Evolutionary conservation across 495 filamentous ascomycete species (phyloP).

Genomic region (Xylaria telfairii): DNA sequence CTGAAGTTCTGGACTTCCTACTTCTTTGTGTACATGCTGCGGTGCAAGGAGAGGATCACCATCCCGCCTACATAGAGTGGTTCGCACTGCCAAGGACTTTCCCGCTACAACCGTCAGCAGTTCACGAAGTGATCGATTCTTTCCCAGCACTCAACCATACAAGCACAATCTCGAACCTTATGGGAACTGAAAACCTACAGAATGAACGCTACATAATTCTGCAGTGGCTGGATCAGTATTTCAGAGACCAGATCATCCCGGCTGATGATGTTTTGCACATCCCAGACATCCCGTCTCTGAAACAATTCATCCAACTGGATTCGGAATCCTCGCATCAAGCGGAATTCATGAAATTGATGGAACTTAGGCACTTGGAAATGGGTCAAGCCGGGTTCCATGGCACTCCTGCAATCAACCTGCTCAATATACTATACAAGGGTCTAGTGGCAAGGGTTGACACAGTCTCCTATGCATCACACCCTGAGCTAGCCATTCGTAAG

Average conservation of each 20-base stretch:
- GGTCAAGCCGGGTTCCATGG: neutral
- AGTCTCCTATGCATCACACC: neutral
- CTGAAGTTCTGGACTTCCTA: neutral
- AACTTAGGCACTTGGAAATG: neutral
- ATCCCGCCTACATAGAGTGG: neutral
- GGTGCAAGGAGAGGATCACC: neutral
- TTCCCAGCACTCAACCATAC: neutral
- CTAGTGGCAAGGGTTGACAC: neutral
- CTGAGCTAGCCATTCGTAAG: slow-evolving; percentile 2
- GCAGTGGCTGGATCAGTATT: neutral
- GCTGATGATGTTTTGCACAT: neutral
- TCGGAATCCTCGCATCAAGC: neutral
- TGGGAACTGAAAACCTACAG: neutral
- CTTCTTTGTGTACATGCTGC: neutral
- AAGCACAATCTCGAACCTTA: neutral
- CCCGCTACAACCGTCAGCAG: neutral
- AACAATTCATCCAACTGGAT: neutral
- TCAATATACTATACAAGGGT: neutral
- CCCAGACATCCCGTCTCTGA: neutral
- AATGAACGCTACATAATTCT: neutral
- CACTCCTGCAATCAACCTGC: slow-evolving; percentile 2
- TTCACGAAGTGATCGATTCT: neutral
- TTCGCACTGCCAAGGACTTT: neutral
- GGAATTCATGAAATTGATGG: neutral
- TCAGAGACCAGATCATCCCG: neutral